Percentiles rank a stretch among this genome's conserved stretches.
Conservation (phyloP, 805 yeast species). For the Metschnikowia borealis region DNA sequence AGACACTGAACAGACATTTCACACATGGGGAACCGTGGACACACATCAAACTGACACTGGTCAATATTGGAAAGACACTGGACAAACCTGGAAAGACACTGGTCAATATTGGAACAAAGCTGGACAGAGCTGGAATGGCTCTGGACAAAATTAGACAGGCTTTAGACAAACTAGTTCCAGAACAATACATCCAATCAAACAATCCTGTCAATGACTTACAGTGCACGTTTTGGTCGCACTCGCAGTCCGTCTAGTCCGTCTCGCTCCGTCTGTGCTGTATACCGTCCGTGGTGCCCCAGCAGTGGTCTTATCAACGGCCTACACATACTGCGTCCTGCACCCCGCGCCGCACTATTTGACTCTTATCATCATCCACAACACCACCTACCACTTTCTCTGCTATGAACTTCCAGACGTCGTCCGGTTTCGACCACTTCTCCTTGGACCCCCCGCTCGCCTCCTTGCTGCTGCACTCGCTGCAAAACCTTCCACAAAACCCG, state of each 20-base stretch:
- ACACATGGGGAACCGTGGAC: too few relatives aligned
- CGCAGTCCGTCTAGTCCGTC: background rate
- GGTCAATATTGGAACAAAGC: too few relatives aligned
- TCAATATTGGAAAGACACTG: too few relatives aligned
- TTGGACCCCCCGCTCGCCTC: background rate
- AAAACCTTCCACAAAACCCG: slow-evolving; percentile 9
- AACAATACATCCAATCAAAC: too few relatives aligned
- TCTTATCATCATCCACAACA: slow-evolving; percentile 2
- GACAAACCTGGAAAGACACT: too few relatives aligned
- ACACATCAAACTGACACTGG: too few relatives aligned
- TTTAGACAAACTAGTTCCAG: too few relatives aligned
- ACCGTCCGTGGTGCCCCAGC: background rate
- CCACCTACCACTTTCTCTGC: background rate
- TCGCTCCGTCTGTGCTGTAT: background rate
- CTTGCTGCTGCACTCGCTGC: background rate
- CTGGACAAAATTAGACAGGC: too few relatives aligned
- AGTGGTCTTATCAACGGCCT: background rate
- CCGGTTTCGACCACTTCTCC: background rate
- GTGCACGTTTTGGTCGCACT: too few relatives aligned
- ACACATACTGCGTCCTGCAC: background rate
- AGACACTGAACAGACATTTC: too few relatives aligned
- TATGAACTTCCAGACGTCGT: slow-evolving; percentile 1
- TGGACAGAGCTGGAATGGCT: too few relatives aligned
- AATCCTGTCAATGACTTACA: too few relatives aligned
- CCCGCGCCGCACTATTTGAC: background rate